Evolutionary conservation across 2,329 filamentous ascomycete genomes (phyloP).

Genomic region (Fusarium newnesense): DNA sequence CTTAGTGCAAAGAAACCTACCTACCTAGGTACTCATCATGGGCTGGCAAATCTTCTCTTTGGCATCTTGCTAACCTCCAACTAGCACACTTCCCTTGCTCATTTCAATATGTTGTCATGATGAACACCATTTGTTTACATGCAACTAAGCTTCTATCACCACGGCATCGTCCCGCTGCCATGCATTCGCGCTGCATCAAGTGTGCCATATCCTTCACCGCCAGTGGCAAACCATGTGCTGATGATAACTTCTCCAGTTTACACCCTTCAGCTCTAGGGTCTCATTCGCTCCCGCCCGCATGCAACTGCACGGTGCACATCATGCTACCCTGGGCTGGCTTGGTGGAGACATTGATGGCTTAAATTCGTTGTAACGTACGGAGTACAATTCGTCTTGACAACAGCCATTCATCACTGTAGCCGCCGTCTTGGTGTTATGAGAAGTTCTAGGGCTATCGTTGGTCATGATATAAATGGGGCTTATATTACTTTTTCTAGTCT

Average conservation of each 20-base stretch:
- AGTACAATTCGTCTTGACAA: neutral
- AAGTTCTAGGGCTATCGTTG: neutral
- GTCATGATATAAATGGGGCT: neutral
- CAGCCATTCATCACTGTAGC: slow-evolving; percentile 9
- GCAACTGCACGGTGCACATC: slow-evolving; percentile 1
- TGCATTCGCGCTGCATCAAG: slow-evolving; percentile 36
- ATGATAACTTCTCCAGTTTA: slow-evolving; percentile 13
- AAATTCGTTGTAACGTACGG: slow-evolving; percentile 12
- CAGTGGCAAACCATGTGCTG: slow-evolving; percentile 32
- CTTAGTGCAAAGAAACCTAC: neutral
- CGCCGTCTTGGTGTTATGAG: neutral
- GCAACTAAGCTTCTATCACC: slow-evolving; percentile 41
- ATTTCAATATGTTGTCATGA: slow-evolving; percentile 36
- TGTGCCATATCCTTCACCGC: slow-evolving; percentile 26
- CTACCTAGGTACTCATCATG: neutral
- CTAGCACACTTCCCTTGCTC: neutral
- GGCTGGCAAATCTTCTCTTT: neutral
- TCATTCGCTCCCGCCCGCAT: slow-evolving; percentile 24
- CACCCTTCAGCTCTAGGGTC: slow-evolving; percentile 1
- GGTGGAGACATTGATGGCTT: neutral
- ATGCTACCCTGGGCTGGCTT: neutral
- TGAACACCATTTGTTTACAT: slow-evolving; percentile 42
- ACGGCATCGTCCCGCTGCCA: slow-evolving; percentile 38
- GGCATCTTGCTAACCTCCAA: neutral
- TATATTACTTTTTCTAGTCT: neutral